These are phyloP conservation scores for Collybia mongolica DNA, from an alignment of 768 basidiomycete genomes.

Conservation along the genomic window DNA sequence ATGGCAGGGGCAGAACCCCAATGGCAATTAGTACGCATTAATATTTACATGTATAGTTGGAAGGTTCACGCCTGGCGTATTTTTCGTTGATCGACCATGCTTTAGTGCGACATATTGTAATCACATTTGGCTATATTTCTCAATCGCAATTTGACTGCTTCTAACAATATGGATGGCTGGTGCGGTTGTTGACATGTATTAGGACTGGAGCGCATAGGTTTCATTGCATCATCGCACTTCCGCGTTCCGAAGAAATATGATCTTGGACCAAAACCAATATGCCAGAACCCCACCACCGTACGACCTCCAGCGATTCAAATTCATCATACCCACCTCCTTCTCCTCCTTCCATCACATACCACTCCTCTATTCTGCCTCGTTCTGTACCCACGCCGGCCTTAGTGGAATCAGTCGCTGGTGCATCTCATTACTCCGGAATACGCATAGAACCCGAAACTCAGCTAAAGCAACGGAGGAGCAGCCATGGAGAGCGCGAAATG, in stretches of 20 bases:
- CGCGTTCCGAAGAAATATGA: constrained; percentile 6
- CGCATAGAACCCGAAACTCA: constrained; percentile 33
- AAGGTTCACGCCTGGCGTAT: constrained; percentile 12
- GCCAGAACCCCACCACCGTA: constrained; percentile 17
- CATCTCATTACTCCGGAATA: constrained; percentile 61
- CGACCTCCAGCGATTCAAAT: constrained; percentile 15
- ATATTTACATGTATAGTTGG: constrained; percentile 19
- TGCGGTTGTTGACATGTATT: constrained; percentile 8
- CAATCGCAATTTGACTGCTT: neutral
- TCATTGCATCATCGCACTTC: constrained; percentile 5
- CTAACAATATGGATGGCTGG: neutral
- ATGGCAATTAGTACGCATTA: constrained; percentile 35
- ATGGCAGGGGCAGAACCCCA: constrained; percentile 66
- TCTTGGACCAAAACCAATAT: constrained; percentile 2
- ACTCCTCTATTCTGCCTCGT: constrained; percentile 37
- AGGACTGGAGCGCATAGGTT: constrained; percentile 4
- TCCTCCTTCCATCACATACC: constrained; percentile 45
- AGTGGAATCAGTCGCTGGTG: constrained; percentile 57
- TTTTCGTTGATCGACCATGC: constrained; percentile 15
- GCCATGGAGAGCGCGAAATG: constrained; percentile 27
- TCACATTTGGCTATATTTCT: constrained; percentile 5
- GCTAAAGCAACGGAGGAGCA: constrained; percentile 36
- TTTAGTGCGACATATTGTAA: constrained; percentile 15
- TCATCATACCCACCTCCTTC: constrained; percentile 21
- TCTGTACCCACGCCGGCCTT: constrained; percentile 47